These are phyloP conservation scores for Thymus mandschuricus DNA, from an alignment of 257 asterid species.

Conservation along the genomic window DNA sequence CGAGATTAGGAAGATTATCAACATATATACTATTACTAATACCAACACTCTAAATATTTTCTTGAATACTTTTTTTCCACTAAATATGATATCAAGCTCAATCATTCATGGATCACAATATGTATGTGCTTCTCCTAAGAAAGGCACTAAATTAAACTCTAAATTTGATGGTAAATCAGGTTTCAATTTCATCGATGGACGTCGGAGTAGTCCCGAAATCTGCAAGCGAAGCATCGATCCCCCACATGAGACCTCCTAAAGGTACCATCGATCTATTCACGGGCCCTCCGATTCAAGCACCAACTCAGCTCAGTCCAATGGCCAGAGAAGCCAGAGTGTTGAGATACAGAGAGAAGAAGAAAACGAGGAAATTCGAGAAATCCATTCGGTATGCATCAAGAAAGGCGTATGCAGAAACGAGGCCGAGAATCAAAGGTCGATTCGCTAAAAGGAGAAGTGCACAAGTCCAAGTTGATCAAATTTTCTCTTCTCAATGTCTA, in stretches of 20 bases:
- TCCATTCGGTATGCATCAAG: slow-evolving; percentile 84
- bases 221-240: neutral
- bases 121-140: no score
- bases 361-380: slow-evolving; percentile 76
- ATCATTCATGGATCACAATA: no score
- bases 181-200: slow-evolving; percentile 61
- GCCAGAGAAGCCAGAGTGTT: slow-evolving; percentile 82
- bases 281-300: slow-evolving; percentile 42
- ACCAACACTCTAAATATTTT: no score
- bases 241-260: slow-evolving; percentile 53
- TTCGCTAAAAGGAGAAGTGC: slow-evolving; percentile 68
- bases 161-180: slow-evolving; percentile 38
- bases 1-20: no score
- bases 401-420: slow-evolving; percentile 85
- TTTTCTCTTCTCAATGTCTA: slow-evolving; percentile 48
- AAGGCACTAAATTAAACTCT: no score
- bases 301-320: slow-evolving; percentile 58
- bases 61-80: no score
- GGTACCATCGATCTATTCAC: slow-evolving; percentile 73
- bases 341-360: slow-evolving; percentile 88
- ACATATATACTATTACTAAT: no score
- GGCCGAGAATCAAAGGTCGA: slow-evolving; percentile 88
- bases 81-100: no score
- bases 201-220: slow-evolving; percentile 67
- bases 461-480: slow-evolving; percentile 53